Evolutionary conservation across 768 basidiomycete species (phyloP).

Genomic region (Krasilnikovozyma curviuscula): DNA sequence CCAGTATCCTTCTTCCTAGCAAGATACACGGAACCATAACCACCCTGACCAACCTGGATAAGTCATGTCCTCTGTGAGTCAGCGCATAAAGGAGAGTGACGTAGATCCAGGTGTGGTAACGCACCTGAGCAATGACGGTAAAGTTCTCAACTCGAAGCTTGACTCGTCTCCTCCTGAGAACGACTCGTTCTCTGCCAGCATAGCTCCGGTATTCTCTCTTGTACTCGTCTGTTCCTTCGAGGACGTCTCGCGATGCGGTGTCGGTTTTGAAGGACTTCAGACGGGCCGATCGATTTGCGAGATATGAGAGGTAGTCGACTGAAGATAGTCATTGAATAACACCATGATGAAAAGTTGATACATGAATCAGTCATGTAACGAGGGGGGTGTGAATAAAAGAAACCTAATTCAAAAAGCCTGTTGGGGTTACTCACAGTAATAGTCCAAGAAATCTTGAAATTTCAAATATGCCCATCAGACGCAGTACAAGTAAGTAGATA

Average conservation of each 20-base stretch:
- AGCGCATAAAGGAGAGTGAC: neutral
- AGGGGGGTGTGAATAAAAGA: neutral
- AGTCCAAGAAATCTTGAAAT: slow-evolving; percentile 71
- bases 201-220: slow-evolving; percentile 77
- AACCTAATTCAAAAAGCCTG: neutral
- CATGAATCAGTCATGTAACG: too few relatives aligned
- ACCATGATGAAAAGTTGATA: too few relatives aligned
- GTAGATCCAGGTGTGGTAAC: neutral
- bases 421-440: slow-evolving; percentile 43
- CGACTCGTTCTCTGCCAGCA: slow-evolving; percentile 76
- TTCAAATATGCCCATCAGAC: neutral
- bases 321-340: neutral
- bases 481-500: slow-evolving; percentile 6
- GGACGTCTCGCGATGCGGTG: slow-evolving; percentile 41
- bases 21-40: slow-evolving; percentile 92
- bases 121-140: slow-evolving; percentile 76
- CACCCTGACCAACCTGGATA: slow-evolving; percentile 72
- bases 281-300: slow-evolving; percentile 67
- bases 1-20: slow-evolving; percentile 88
- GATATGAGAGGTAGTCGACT: slow-evolving; percentile 72
- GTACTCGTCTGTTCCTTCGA: slow-evolving; percentile 14
- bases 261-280: slow-evolving; percentile 50
- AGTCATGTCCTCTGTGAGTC: neutral
- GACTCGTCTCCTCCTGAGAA: slow-evolving; percentile 76
- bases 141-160: slow-evolving; percentile 89